Evolutionary conservation across 306 rosid species (phyloP), one percentile per base, ranked within the genome.

Genomic region (Hippophae rhamnoides): DNA sequence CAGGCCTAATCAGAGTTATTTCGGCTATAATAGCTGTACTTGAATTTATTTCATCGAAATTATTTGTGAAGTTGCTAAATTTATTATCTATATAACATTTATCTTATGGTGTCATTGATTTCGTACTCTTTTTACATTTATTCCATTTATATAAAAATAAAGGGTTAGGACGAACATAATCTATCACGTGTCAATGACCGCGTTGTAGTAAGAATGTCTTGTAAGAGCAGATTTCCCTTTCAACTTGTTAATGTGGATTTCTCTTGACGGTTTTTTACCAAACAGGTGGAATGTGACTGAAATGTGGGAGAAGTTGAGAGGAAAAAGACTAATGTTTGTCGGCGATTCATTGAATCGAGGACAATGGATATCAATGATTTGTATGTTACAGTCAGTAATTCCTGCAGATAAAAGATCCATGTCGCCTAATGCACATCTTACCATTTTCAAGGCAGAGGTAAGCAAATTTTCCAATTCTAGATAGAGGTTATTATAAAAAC

Each of bases 311-410:
- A 88, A 82, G 73, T 77, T 92, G 76, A 85, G 96, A 77, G 71
- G 66, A 54, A 92, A 88, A 78, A 80, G 99, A 74, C 72, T 92
- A 66, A 92, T 92, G 99, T 92, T 92, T 80, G 99, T 88, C 7
- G 99, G 99, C 64, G 99, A 92, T 82, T 92, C 97, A 26, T 77
- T 92, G 54, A 92, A 92, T 57, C 74, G 99, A 80, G 99, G 99
- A 46, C 97, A 92, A 56, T 92, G 99, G 99, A 88, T 92, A 74
- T 83, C 99, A 50, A 78, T 92, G 93, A 85, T 92, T 41, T 92
- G 99, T 60, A 70, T 92, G 84, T 79, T 92, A 57, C 99, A 92
- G 65, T 86, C 93, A 18, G 95, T 77, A 61, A 85, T 92, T 76
- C 90, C 99, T 3, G 75, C 83, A 38, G 75, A 92, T 63, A 86